Percentiles rank a stretch among this genome's conserved stretches.
Evolutionary conservation across 2,329 filamentous ascomycete genomes (phyloP).

Genomic region (Trichothecium roseum): DNA sequence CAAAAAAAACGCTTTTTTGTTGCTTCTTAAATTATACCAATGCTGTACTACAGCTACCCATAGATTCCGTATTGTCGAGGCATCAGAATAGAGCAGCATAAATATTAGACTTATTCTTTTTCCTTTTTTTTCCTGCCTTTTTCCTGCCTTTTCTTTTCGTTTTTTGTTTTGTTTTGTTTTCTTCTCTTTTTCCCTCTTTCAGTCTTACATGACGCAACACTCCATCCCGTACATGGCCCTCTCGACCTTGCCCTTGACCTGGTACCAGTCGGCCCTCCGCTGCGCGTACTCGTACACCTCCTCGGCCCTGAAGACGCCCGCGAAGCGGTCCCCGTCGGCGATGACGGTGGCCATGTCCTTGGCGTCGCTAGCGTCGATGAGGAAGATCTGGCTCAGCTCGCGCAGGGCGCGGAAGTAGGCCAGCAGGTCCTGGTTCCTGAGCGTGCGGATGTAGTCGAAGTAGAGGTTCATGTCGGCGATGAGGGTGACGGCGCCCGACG

Average conservation of each 20-base stretch:
- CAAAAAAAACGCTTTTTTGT: too few relatives aligned
- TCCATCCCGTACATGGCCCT: constrained; percentile 95
- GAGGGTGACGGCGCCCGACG: constrained; percentile 79
- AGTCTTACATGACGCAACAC: constrained; percentile 74
- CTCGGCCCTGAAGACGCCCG: constrained; percentile 86
- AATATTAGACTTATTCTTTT: too few relatives aligned
- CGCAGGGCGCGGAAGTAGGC: constrained; percentile 87
- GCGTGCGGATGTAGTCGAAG: constrained; percentile 69
- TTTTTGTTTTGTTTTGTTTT: too few relatives aligned
- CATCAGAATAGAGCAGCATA: too few relatives aligned
- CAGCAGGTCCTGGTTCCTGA: constrained; percentile 74
- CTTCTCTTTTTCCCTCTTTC: too few relatives aligned
- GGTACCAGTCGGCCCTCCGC: constrained; percentile 87
- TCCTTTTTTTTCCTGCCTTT: too few relatives aligned
- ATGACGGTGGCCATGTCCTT: constrained; percentile 95
- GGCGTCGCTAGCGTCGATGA: constrained; percentile 74
- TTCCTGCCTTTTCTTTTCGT: too few relatives aligned
- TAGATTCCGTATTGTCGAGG: too few relatives aligned
- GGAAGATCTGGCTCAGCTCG: constrained; percentile 89
- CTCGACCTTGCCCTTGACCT: constrained; percentile 80
- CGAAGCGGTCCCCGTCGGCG: constrained; percentile 80
- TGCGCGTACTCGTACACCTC: constrained; percentile 98
- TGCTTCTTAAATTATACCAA: too few relatives aligned
- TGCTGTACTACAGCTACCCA: too few relatives aligned
- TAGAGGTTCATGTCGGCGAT: constrained; percentile 97